Base-by-base conservation (phyloP, 2,329 filamentous ascomycete species). In the Orbilia brochopaga region DNA sequence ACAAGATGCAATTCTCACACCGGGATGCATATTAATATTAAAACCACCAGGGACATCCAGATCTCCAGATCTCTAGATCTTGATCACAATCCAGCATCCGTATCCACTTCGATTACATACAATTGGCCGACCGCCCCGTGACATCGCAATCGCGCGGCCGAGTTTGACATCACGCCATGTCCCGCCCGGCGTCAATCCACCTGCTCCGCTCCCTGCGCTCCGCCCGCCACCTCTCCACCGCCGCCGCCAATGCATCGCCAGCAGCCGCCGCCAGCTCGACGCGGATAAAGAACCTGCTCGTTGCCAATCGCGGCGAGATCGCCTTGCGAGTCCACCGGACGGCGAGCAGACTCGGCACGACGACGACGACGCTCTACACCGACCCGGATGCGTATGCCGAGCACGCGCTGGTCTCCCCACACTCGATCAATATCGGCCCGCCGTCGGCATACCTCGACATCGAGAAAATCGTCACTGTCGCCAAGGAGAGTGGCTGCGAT, bases 291-390 rank as follows among this genome's bases (percentile, higher is more conserved):
- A 96, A 92, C 7, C 90, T 97, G 46, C 85, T 99, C 23, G 97
- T 99, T 78, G 94, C 94, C 60, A 99, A 99, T 79, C 88, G 94
- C 76, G 94, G 94, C 76, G 94, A 99, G 81, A 99, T 99, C 76
- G 94, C 94, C 55, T 84, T 99, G 79, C 90, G 94, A 75, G 94
- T 99, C 75, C 90, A 92, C 75, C 87, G 88, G 75, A 99, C 94
- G 21, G 94, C 94, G 35, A 85, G 90, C 56, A 87, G 89, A 74
- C 89, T 96, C 78, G 93, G 94, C 66, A 96, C 99, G 78, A 87
- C 88, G 73, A 96, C 93, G 17, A 97, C 93, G 0, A 97, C 93
- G 0, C 85, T 99, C 69, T 99, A 96, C 81, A 99, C 94, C 6
- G 90, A 96, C 75, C 90, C 93, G 42, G 94, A 99, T 79, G 88